phyloP scores from a whole-genome alignment of 2,329 filamentous ascomycete genomes.

The Calonectria fujianensis region DNA sequence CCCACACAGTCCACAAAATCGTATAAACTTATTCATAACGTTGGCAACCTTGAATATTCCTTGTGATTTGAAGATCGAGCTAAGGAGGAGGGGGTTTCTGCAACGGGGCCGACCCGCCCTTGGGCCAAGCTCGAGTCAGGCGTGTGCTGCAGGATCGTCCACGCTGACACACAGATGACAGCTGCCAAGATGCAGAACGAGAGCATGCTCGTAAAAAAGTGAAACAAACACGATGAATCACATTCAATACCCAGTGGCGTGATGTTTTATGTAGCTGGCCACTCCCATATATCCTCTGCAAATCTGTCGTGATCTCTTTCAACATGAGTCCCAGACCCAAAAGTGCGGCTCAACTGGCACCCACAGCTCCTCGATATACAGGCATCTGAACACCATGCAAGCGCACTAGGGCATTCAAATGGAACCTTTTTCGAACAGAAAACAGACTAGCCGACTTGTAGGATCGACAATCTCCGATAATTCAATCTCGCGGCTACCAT shows the following conservation, averaged over 20 bases:
- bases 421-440: not conserved
- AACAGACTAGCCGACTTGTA: not conserved
- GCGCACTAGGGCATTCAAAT: not conserved
- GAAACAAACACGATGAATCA: not conserved
- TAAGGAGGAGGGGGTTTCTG: not conserved
- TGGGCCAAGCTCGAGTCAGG: not conserved
- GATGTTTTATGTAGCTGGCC: not conserved
- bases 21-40: not conserved
- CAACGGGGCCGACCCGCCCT: not conserved
- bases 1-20: not conserved
- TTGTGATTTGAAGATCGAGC: not conserved
- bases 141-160: not conserved
- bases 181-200: not conserved
- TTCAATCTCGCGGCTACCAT: not conserved
- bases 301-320: not conserved
- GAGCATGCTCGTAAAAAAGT: not conserved
- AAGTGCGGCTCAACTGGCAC: not conserved
- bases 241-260: not conserved
- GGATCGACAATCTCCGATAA: not conserved
- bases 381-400: not conserved
- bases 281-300: not conserved
- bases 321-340: not conserved
- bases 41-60: not conserved
- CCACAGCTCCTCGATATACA: not conserved
- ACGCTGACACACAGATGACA: not conserved